Evolutionary conservation across 441 rosid species (phyloP), one percentile per base, ranked within the genome.

Genomic region (Erodium trifolium): DNA sequence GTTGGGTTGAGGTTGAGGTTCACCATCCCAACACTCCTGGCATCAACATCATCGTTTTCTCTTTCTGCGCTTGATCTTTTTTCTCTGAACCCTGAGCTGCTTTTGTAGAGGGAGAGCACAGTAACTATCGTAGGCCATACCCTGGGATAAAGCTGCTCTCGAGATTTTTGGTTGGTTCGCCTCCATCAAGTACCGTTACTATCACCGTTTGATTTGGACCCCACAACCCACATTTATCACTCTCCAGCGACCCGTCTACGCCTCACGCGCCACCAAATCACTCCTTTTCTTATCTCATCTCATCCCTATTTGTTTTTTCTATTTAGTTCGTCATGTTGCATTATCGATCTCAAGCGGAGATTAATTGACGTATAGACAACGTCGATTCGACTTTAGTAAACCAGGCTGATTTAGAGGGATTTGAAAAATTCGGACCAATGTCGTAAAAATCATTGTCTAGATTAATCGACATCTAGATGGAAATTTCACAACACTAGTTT

Each of bases 161-260:
- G 17, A 51, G 59, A 51, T 51, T 13, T 51, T 51, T 51, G 59
- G 59, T 51, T 51, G 7, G 59, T 51, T 51, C 1, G 12, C 12
- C 49, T 9, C 59, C 12, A 51, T n/a, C 59, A 51, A 51, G 59
- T 51, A 51, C 59, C 59, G 59, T 51, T 51, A 51, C 59, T 51
- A 13, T 51, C 49, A 43, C 49, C 49, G 49, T 43, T 43, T 39
- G 49, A 43, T 43, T 11, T 43, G 49, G 49, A 43, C 49, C 49
- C 49, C 49, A 43, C 49, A 11, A 23, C 49, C 49, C 49, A 43
- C 49, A 43, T 43, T 34, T 34, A 34, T 43, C 49, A 6, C 11
- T 41, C 47, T 41, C 47, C 47, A 41, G 49, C 49, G 49, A 9
- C 12, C 11, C 12, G 8, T 8, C 11, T 43, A 41, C 0, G 47